Conservation (phyloP, 192 early-diverging fungal species). For the Backusella macrospora region DNA sequence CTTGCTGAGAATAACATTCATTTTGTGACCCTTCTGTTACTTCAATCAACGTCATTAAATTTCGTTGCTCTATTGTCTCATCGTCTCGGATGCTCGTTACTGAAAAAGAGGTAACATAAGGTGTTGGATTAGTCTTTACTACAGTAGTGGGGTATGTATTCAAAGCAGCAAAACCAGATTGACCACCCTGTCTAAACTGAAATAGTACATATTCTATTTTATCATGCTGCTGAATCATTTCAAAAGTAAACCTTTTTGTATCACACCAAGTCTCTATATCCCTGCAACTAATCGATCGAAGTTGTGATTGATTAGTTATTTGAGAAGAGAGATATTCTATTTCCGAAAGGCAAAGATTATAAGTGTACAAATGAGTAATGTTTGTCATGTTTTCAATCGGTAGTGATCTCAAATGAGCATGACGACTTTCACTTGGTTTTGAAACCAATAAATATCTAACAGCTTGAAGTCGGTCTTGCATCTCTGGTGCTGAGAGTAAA, state of each 20-base stretch:
- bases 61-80: constrained; percentile 7
- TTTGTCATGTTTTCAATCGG: constrained; percentile 10
- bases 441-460: constrained; percentile 2
- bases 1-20: constrained; percentile 6
- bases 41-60: not conserved
- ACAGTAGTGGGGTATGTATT: not conserved
- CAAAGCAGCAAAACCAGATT: constrained; percentile 15
- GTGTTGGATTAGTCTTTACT: not conserved
- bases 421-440: constrained; percentile 16
- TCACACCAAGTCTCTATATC: constrained; percentile 24
- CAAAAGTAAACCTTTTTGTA: constrained; percentile 15
- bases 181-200: constrained; percentile 12
- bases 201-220: not conserved
- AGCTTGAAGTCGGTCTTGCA: not conserved
- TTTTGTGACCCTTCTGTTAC: not conserved
- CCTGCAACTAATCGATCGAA: not conserved
- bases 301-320: not conserved
- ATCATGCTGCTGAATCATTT: not conserved
- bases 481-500: not conserved
- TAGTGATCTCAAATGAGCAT: constrained; percentile 17
- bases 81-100: constrained; percentile 1
- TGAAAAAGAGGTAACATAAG: not conserved
- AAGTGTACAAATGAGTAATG: constrained; percentile 14
- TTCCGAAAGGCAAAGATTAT: constrained; percentile 16
- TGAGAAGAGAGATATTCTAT: constrained; percentile 12